Evolutionary conservation across 495 filamentous ascomycete species (phyloP), one percentile per base, ranked within the genome.

Genomic region (Penicillium diatomitis): DNA sequence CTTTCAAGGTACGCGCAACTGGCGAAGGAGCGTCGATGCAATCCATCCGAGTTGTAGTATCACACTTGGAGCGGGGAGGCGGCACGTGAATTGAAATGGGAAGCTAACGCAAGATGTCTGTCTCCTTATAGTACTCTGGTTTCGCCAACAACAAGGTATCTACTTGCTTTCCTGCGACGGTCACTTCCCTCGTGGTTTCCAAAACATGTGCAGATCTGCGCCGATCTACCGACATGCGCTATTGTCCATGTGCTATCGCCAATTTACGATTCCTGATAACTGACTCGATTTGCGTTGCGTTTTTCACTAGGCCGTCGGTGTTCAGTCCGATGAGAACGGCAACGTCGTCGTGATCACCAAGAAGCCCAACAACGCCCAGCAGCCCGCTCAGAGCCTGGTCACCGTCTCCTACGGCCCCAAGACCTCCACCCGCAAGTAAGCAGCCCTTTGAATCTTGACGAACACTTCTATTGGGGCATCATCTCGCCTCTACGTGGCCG

Each of bases 141-240:
- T 89, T 85, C 67, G 79, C 89, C 63, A 94, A 94, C 74, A 82
- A 83, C 71, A 91, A 96, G 88, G 91, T 95, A 84, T 68, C 61
- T 4, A 41, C 39, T 45, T 35, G 3, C 32, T 36, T 29, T 31
- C 29, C 38, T 32, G 42, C 42, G 42, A n/a, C 35, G 3, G 20
- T 20, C 20, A 20, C 20, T 20, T 20, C 20, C 20, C 20, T 20
- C 20, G 20, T 20, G 20, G 20, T 20, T 20, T 20, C 20, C 20
- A 20, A 20, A 20, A 20, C 20, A 20, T 20, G 20, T 20, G 20
- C 20, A 20, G 20, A 20, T 20, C 20, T 20, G 20, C 20, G 20
- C 20, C 20, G 20, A 20, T 20, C 20, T 20, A 20, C 20, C 20
- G 20, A 20, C 20, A 20, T 20, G 20, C 20, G 20, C 20, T 20